Evolutionary conservation across 1,139 yeast species (phyloP), one percentile per base, ranked within the genome.

Genomic region (Saccharomyces pastorianus): DNA sequence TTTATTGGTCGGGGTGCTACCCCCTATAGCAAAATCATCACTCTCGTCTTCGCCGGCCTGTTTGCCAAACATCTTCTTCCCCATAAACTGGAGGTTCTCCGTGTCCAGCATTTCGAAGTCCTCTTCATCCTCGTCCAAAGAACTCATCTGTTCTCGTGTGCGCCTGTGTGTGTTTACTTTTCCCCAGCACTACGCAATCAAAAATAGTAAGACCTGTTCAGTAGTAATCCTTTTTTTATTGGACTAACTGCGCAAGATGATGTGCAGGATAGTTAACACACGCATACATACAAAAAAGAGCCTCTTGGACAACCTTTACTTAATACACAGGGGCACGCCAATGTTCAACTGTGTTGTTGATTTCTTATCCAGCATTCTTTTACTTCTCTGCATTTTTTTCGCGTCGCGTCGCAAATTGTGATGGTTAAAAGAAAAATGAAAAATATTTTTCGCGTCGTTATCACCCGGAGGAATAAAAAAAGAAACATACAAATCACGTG

Each of bases 1-100:
- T 44, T 59, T 63, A 49, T 62, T 63, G 6, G 62, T 38, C 44
- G 44, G n/a, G 7, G 25, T 38, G n/a, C 44, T 17, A n/a, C 25
- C 44, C 25, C 44, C 25, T 17, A 17, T 20, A 17, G n/a, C 44
- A 38, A 17, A 25, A 11, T 38, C 25, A 26, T 17, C 26, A 9
- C 20, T 20, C 9, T 38, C 44, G 7, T 38, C 44, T 13, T 14
- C 44, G 8, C 13, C 44, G 4, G 6, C 8, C 44, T 38, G n/a
- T 11, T 17, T 38, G 6, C 44, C 44, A 14, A 38, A 38, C 25
- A 20, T 9, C 44, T 38, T 38, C 44, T 20, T 20, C n/a, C 23
- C 44, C 25, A 38, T 17, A 26, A 38, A 20, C n/a, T 11, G 44
- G 25, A 20, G 20, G 25, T 38, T 20, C 25, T 38, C 44, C 5